These are phyloP conservation scores for Penstemon eatonii DNA, from an alignment of 257 asterid genomes.

Conservation along the genomic window DNA sequence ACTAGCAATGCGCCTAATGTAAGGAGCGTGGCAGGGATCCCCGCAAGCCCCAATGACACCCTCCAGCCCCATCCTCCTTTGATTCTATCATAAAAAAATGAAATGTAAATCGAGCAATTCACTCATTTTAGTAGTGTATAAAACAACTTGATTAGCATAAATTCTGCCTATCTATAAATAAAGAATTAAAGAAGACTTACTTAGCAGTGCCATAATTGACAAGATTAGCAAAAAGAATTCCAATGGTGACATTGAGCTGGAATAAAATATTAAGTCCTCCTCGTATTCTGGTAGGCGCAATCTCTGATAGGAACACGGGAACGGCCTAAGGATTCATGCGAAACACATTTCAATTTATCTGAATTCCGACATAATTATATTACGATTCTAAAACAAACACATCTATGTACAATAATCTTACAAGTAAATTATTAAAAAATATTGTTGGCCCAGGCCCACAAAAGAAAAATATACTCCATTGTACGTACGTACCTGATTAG, in stretches of 20 bases:
- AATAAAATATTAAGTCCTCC: conserved; percentile 50
- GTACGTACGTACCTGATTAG: conserved; percentile 59
- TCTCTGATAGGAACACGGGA: conserved; percentile 79
- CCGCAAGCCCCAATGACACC: conserved; percentile 58
- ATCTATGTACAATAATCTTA: too few species aligned
- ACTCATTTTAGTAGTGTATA: too few species aligned
- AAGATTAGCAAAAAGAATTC: conserved; percentile 76
- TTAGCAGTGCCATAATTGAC: conserved; percentile 75
- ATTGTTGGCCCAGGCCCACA: too few species aligned
- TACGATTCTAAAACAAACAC: too few species aligned
- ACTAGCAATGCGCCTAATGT: conserved; percentile 69
- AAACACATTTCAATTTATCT: neutral
- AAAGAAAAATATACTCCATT: too few species aligned
- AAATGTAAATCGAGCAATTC: too few species aligned
- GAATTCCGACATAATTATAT: too few species aligned
- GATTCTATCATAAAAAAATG: conserved; percentile 40
- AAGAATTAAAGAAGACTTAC: conserved; percentile 30
- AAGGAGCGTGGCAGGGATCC: conserved; percentile 67
- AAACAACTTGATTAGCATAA: too few species aligned
- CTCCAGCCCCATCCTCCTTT: too few species aligned
- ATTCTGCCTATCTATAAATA: too few species aligned
- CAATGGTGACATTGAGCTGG: conserved; percentile 79
- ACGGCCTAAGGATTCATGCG: conserved; percentile 56
- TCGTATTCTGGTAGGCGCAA: conserved; percentile 70
- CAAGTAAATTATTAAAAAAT: too few species aligned